These are phyloP conservation scores for Coniochaeta sp. DNA, from an alignment of 2,329 filamentous ascomycete genomes.

Conservation along the genomic window DNA sequence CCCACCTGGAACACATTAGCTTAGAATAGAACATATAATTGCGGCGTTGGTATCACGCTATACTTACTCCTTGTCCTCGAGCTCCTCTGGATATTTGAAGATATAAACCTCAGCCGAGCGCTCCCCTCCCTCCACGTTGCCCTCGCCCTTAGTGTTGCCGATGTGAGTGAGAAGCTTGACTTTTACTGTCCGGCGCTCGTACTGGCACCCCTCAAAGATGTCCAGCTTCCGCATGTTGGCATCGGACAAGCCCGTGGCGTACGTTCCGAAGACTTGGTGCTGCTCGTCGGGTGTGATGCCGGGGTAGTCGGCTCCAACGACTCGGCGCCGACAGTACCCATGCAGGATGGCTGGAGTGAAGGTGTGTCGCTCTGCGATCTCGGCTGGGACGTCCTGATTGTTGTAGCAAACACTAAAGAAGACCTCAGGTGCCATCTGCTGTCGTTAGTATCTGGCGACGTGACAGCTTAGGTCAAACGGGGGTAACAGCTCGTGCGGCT, in stretches of 20 bases:
- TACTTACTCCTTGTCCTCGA: conserved; percentile 58
- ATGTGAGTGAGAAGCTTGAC: conserved; percentile 41
- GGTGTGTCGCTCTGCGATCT: conserved; percentile 46
- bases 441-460: not conserved
- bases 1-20: conserved; percentile 45
- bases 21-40: not conserved
- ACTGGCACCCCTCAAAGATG: conserved; percentile 73
- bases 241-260: conserved; percentile 70
- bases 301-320: conserved; percentile 69
- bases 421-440: conserved; percentile 72
- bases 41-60: not conserved
- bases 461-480: not conserved
- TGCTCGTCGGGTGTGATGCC: conserved; percentile 55
- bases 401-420: conserved; percentile 80
- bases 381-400: conserved; percentile 35
- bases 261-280: conserved; percentile 62
- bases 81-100: conserved; percentile 36
- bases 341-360: conserved; percentile 71
- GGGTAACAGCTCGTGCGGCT: not conserved
- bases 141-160: conserved; percentile 28
- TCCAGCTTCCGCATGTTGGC: conserved; percentile 71
- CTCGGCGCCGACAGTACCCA: conserved; percentile 62
- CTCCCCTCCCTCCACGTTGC: conserved; percentile 34
- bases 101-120: conserved; percentile 58
- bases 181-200: conserved; percentile 46